These are phyloP conservation scores for Russula sp. DNA, from an alignment of 768 basidiomycete genomes.

Conservation along the genomic window DNA sequence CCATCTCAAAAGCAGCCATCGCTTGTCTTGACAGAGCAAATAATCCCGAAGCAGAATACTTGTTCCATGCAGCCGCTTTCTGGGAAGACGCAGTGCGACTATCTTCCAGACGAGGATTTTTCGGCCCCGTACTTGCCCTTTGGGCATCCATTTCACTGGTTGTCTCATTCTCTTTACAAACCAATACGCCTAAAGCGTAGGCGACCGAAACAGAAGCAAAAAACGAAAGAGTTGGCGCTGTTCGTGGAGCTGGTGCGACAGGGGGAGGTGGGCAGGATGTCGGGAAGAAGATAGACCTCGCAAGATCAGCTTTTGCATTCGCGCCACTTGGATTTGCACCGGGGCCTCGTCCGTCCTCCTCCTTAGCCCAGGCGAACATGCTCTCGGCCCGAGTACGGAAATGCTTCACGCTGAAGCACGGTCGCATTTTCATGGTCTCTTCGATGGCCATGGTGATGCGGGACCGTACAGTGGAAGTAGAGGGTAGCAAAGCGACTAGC, in stretches of 20 bases:
- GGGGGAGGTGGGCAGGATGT: not conserved
- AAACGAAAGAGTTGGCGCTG: constrained; percentile 22
- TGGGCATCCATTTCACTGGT: constrained; percentile 11
- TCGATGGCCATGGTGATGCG: constrained; percentile 37
- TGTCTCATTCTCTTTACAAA: constrained; percentile 23
- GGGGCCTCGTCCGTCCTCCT: constrained; percentile 26
- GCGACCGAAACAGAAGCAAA: constrained; percentile 23
- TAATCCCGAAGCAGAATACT: constrained; percentile 32
- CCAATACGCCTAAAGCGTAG: constrained; percentile 22
- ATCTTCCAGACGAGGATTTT: constrained; percentile 23
- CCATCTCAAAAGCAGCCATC: constrained; percentile 39
- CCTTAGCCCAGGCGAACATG: constrained; percentile 40
- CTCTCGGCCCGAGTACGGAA: constrained; percentile 41
- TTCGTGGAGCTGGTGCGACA: not conserved
- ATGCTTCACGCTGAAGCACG: constrained; percentile 45
- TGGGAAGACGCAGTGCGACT: constrained; percentile 4
- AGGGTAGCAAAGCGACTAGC: constrained; percentile 38
- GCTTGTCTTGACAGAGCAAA: constrained; percentile 47
- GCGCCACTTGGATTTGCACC: constrained; percentile 7
- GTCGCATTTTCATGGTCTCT: constrained; percentile 42
- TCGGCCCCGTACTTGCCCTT: constrained; percentile 4
- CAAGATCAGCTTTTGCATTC: constrained; percentile 20
- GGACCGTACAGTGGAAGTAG: constrained; percentile 34
- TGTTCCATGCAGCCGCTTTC: constrained; percentile 12
- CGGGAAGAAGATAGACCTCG: constrained; percentile 22